These are phyloP conservation scores for Aureobasidium zeae DNA, from an alignment of 2,329 filamentous ascomycete genomes.

Conservation along the genomic window DNA sequence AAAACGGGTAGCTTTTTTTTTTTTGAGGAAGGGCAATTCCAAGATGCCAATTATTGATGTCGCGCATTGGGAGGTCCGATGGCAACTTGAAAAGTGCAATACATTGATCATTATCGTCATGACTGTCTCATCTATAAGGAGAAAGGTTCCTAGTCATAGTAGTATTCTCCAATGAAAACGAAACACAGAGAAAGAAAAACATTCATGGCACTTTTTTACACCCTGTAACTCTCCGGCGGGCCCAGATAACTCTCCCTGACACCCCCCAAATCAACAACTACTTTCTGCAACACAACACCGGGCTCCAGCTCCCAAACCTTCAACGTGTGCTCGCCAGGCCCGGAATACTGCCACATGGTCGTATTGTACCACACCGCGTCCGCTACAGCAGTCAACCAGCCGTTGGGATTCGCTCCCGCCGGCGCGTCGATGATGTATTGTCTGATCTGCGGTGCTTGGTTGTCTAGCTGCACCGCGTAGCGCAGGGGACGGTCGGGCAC, in stretches of 20 bases:
- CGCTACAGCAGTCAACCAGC: conserved; percentile 43
- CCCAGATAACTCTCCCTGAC: conserved; percentile 29
- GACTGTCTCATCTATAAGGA: too few species aligned
- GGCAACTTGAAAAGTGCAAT: too few species aligned
- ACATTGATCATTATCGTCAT: too few species aligned
- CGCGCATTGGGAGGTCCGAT: too few species aligned
- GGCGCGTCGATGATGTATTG: conserved; percentile 24
- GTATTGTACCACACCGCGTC: conserved; percentile 43
- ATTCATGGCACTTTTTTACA: conserved; percentile 20
- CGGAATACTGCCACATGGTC: conserved; percentile 30
- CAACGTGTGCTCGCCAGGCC: conserved; percentile 34
- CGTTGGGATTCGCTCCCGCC: conserved; percentile 31
- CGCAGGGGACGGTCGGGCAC: conserved; percentile 24
- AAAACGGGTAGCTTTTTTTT: too few species aligned
- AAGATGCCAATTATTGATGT: too few species aligned
- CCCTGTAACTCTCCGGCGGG: conserved; percentile 28
- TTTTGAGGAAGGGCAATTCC: too few species aligned
- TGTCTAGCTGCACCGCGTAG: conserved; percentile 32
- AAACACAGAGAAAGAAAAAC: too few species aligned
- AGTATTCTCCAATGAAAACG: too few species aligned
- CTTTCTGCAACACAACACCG: conserved; percentile 34
- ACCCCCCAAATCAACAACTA: conserved; percentile 28
- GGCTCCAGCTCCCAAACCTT: conserved; percentile 40
- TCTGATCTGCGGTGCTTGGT: conserved; percentile 21
- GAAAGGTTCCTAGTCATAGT: too few species aligned